phyloP scores from a whole-genome alignment of 495 filamentous ascomycete genomes.

The Bombardia bombarda region DNA sequence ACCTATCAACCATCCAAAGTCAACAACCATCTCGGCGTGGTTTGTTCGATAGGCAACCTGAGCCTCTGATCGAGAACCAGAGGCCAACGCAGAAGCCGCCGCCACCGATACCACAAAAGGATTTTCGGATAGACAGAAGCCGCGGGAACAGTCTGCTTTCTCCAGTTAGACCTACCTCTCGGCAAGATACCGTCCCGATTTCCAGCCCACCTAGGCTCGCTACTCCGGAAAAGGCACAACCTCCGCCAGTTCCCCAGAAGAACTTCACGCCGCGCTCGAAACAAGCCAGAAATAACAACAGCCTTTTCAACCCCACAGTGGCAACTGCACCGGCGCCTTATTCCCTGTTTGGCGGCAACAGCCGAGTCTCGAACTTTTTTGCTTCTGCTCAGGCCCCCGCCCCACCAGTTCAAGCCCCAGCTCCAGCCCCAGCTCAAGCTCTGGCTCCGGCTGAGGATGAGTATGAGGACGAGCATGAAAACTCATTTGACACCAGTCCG shows the following conservation, averaged over 20 bases:
- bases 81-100: neutral
- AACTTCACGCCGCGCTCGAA: constrained; percentile 43
- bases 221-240: too few relatives aligned
- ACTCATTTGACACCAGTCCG: constrained; percentile 1
- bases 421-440: neutral
- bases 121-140: neutral
- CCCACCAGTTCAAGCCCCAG: neutral
- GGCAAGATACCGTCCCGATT: too few relatives aligned
- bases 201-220: too few relatives aligned
- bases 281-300: constrained; percentile 13
- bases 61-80: neutral
- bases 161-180: too few relatives aligned
- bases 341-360: constrained; percentile 13
- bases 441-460: constrained; percentile 1
- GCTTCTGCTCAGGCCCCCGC: too few relatives aligned
- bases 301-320: constrained; percentile 22
- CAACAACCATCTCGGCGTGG: neutral
- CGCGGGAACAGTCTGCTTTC: too few relatives aligned
- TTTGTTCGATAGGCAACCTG: too few relatives aligned
- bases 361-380: constrained; percentile 9
- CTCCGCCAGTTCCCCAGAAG: neutral
- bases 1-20: neutral
- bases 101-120: neutral
- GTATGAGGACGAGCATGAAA: constrained; percentile 4
- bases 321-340: neutral